Base-by-base conservation (phyloP, 495 filamentous ascomycete species). In the Penicillium paradoxum region DNA sequence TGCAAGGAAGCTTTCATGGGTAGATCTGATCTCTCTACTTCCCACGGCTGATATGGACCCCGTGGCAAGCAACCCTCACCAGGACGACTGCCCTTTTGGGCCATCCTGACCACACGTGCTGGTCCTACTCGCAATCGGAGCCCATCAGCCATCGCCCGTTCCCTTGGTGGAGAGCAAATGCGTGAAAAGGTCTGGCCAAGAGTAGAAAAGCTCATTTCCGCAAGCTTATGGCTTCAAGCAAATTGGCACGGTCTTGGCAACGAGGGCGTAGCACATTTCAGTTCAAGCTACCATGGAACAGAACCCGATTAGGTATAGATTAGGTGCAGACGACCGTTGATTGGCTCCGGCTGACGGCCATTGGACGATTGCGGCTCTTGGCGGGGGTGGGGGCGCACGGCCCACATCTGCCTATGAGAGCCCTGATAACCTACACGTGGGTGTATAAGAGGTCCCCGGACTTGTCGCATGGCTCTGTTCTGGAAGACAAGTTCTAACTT, bases 191-290 rank as follows among this genome's bases (percentile, higher is more conserved):
- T 32, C 32, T 15, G 21, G 50, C 50, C 42, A 45, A 45, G 50
- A 19, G 4, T 17, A 34, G 15, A 33, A 30, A 37, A 29, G 30
- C 47, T 33, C 37, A 15, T 34, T 36, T 51, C 29, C 29, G 40
- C 18, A 32, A 45, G 50, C 41, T 53, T 53, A 39, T 10, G 22
- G 40, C 22, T 15, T 38, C 22, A 53, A 53, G 50, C 50, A 53
- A 53, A 45, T 38, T 38, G 21, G 41, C 21, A 32, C 37, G 30
- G 4, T 22, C 51, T 53, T 53, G 51, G 42, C 51, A 34, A 15
- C 29, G 10, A 3, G 3, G 24, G n/a, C n/a, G n/a, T n/a, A n/a
- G n/a, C n/a, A n/a, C 7, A 27, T 3, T 27, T 27, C 7, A 27
- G 24, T n/a, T 14, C 22, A 14, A 25, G 9, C 15, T 13, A 2